phyloP scores from a whole-genome alignment of 805 yeast species.

The Sungouiozyma ichnusensis region DNA sequence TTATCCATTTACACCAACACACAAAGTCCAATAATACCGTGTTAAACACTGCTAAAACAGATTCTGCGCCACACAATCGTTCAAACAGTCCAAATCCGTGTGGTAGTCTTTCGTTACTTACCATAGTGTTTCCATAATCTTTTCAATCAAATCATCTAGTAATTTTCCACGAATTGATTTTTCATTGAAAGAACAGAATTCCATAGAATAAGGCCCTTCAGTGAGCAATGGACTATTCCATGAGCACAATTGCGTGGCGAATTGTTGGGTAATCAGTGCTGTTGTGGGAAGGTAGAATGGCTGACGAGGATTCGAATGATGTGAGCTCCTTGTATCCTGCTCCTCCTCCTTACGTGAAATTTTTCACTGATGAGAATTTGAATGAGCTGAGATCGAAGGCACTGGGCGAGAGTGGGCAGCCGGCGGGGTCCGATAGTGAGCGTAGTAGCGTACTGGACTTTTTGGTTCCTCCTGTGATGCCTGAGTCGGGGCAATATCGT shows the following conservation, averaged over 20 bases:
- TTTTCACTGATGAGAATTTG: slow-evolving; percentile 63
- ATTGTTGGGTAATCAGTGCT: neutral
- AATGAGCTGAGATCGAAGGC: slow-evolving; percentile 27
- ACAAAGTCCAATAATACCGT: neutral
- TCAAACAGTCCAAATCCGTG: too few species aligned
- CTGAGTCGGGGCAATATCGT: slow-evolving; percentile 56
- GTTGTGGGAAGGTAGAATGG: neutral
- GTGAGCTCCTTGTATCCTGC: slow-evolving; percentile 81
- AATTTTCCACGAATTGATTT: too few species aligned
- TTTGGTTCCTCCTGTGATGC: slow-evolving; percentile 54
- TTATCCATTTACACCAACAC: slow-evolving; percentile 9
- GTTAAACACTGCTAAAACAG: neutral
- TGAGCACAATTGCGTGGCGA: neutral
- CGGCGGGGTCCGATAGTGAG: slow-evolving; percentile 16
- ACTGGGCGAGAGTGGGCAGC: neutral
- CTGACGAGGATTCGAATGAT: slow-evolving; percentile 18
- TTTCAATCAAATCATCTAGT: too few species aligned
- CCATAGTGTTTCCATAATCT: too few species aligned
- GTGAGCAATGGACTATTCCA: too few species aligned
- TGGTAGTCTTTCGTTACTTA: too few species aligned
- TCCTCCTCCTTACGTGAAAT: slow-evolving; percentile 76
- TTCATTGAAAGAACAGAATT: too few species aligned
- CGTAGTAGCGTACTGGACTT: slow-evolving; percentile 34
- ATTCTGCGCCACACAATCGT: too few species aligned
- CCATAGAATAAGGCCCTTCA: too few species aligned